Conservation (phyloP, 2,329 filamentous ascomycete species). For the Dothistroma septosporum region DNA sequence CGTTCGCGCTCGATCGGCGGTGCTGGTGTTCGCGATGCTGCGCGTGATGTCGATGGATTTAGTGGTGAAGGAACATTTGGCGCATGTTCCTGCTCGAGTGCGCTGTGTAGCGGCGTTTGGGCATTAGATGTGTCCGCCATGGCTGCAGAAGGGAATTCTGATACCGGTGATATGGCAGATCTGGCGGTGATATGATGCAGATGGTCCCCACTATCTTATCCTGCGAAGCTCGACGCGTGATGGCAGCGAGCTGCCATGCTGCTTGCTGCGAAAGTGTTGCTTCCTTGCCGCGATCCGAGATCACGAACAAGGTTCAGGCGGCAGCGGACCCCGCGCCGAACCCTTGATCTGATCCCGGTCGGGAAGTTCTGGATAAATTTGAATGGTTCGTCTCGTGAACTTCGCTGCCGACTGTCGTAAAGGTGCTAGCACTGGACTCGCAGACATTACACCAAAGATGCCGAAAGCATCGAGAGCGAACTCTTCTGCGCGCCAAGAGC, state of each 20-base stretch:
- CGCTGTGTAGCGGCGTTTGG: slow-evolving; percentile 11
- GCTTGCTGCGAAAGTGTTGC: too few species aligned
- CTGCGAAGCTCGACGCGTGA: slow-evolving; percentile 1
- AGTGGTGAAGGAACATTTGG: slow-evolving; percentile 70
- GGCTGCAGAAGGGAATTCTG: neutral
- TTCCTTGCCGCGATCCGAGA: neutral
- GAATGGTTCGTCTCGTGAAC: neutral
- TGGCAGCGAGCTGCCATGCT: too few species aligned
- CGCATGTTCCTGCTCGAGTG: slow-evolving; percentile 45
- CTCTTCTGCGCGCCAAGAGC: slow-evolving; percentile 53
- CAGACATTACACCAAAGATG: slow-evolving; percentile 51
- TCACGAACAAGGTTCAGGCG: slow-evolving; percentile 1
- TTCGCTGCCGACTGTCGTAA: too few species aligned
- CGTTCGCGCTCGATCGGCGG: slow-evolving; percentile 46
- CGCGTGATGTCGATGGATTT: slow-evolving; percentile 54
- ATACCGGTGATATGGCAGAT: neutral
- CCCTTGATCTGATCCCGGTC: neutral
- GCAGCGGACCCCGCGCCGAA: neutral
- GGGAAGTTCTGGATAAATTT: neutral
- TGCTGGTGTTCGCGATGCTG: slow-evolving; percentile 31
- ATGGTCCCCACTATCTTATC: neutral
- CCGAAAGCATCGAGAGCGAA: slow-evolving; percentile 64
- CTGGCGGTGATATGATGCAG: neutral
- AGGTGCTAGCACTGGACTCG: neutral
- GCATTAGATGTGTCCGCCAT: slow-evolving; percentile 15